Conservation (phyloP, 345 rosid species). For the Aquilaria sinensis region DNA sequence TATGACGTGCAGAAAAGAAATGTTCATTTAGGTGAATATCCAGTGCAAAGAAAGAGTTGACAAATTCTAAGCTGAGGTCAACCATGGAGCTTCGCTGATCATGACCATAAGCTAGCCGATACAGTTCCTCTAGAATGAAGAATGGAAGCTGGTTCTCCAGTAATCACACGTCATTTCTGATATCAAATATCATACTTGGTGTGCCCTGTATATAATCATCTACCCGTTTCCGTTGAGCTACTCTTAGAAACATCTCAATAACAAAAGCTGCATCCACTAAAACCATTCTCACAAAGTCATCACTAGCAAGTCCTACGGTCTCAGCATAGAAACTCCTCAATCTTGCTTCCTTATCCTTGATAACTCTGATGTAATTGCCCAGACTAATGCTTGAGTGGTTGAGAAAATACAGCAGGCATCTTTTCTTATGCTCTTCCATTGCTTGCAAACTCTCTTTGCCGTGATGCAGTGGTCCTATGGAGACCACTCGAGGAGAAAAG, state of each 20-base stretch:
- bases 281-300: slow-evolving; percentile 13
- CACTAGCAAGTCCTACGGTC: background rate
- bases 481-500: background rate
- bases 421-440: slow-evolving; percentile 13
- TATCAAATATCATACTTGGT: slow-evolving; percentile 16
- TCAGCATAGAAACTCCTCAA: slow-evolving; percentile 20
- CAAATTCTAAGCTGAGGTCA: too few relatives aligned
- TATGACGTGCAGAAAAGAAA: too few relatives aligned
- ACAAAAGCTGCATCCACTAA: slow-evolving; percentile 17
- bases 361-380: background rate
- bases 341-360: slow-evolving; percentile 5
- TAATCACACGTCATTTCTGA: slow-evolving; percentile 20
- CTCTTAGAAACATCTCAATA: slow-evolving; percentile 16
- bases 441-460: background rate
- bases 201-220: background rate
- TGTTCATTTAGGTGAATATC: too few relatives aligned
- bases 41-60: too few relatives aligned
- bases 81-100: background rate
- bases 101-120: background rate
- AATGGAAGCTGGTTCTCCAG: slow-evolving; percentile 34
- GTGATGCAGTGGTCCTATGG: slow-evolving; percentile 9
- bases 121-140: slow-evolving; percentile 7
- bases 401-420: slow-evolving; percentile 16
- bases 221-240: background rate
- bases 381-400: background rate